These are phyloP conservation scores for Suhomyces sp. DNA, from an alignment of 805 yeast genomes.

Conservation along the genomic window DNA sequence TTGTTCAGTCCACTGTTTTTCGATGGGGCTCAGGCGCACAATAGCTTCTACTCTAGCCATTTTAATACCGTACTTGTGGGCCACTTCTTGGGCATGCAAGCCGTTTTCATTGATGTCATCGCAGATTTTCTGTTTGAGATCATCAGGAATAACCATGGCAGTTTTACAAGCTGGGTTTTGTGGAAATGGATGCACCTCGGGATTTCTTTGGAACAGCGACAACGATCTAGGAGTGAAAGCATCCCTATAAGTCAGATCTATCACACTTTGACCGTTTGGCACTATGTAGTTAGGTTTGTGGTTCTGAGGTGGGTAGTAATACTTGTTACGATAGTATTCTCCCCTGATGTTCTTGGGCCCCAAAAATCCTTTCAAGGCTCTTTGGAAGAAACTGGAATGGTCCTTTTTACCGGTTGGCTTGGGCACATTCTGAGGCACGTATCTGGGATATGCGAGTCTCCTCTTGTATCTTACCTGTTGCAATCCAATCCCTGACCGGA, in stretches of 20 bases:
- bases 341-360: constrained; percentile 87
- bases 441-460: constrained; percentile 34
- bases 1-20: constrained; percentile 54
- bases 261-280: constrained; percentile 45
- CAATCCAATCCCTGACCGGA: constrained; percentile 3
- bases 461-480: constrained; percentile 25
- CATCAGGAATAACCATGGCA: constrained; percentile 55
- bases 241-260: constrained; percentile 19
- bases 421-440: constrained; percentile 30
- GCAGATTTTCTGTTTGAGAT: constrained; percentile 59
- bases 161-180: constrained; percentile 67
- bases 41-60: constrained; percentile 90
- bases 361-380: constrained; percentile 67
- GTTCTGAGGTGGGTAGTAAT: constrained; percentile 61
- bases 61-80: constrained; percentile 74
- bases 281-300: constrained; percentile 72
- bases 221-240: constrained; percentile 18
- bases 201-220: constrained; percentile 16
- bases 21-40: constrained; percentile 61
- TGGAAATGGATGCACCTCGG: constrained; percentile 76
- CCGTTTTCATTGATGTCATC: constrained; percentile 52
- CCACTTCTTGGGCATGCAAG: constrained; percentile 65
- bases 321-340: constrained; percentile 73
- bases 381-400: constrained; percentile 52
- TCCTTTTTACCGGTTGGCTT: constrained; percentile 35